phyloP scores from a whole-genome alignment of 305 asterid genomes.

The Solanum hybrid region DNA sequence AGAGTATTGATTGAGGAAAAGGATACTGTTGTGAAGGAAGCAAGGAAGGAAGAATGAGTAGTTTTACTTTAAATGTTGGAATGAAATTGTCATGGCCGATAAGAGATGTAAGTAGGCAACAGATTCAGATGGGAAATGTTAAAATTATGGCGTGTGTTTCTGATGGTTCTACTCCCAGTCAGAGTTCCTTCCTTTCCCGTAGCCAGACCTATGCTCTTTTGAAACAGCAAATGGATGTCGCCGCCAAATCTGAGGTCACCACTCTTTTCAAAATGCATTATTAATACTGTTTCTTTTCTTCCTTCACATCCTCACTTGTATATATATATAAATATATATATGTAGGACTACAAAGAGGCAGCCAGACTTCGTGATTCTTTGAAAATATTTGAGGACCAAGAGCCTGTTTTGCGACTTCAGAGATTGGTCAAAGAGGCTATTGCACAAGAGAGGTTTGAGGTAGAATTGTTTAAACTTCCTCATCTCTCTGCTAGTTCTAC shows the following conservation, averaged over 20 bases:
- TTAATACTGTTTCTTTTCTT: background rate
- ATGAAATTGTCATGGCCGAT: slow-evolving; percentile 21
- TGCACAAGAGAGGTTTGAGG: slow-evolving; percentile 72
- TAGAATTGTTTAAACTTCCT: background rate
- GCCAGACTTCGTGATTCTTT: slow-evolving; percentile 74
- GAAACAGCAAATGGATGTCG: slow-evolving; percentile 77
- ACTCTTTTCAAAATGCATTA: background rate
- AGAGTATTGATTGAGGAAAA: background rate
- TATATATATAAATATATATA: background rate
- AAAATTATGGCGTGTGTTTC: slow-evolving; percentile 44
- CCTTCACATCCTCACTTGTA: background rate
- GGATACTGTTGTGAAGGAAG: background rate
- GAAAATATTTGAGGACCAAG: slow-evolving; percentile 62
- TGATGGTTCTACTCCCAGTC: slow-evolving; percentile 20
- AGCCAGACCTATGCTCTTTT: slow-evolving; percentile 61
- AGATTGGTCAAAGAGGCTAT: slow-evolving; percentile 68
- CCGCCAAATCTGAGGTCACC: slow-evolving; percentile 72
- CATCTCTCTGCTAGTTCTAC: background rate
- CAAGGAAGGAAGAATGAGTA: slow-evolving; percentile 14
- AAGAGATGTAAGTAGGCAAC: slow-evolving; percentile 13
- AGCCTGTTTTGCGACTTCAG: slow-evolving; percentile 57
- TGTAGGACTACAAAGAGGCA: slow-evolving; percentile 67
- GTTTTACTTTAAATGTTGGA: slow-evolving; percentile 2
- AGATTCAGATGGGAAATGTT: background rate
- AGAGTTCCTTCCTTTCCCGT: slow-evolving; percentile 39